phyloP scores from a whole-genome alignment of 305 asterid species.

The Fraxinus floribunda region DNA sequence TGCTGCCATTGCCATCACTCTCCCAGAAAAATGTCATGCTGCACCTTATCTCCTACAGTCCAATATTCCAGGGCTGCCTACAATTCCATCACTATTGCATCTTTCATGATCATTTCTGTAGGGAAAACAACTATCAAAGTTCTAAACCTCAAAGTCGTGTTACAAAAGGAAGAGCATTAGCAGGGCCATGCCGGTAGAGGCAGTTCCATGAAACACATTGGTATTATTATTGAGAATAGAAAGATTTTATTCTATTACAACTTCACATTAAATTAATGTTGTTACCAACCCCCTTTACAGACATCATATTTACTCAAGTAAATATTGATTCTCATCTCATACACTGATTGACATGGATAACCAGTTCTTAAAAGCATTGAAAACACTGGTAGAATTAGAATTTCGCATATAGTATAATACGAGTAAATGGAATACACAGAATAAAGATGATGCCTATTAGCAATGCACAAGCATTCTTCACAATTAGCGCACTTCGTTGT shows the following conservation, averaged over 20 bases:
- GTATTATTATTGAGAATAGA: not conserved
- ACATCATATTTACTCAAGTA: slow-evolving; percentile 27
- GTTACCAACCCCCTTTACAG: not conserved
- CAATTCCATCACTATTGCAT: too few relatives aligned
- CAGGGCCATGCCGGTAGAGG: not conserved
- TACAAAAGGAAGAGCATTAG: not conserved
- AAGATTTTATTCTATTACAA: not conserved
- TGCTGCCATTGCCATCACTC: too few relatives aligned
- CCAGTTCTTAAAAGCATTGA: slow-evolving; percentile 5
- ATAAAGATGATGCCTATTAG: slow-evolving; percentile 15
- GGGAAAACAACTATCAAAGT: not conserved
- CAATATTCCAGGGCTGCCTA: too few relatives aligned
- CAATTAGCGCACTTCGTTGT: slow-evolving; percentile 38
- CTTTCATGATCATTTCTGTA: not conserved
- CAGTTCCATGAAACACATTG: not conserved
- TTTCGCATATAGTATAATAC: not conserved
- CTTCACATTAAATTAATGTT: not conserved
- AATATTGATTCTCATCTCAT: slow-evolving; percentile 23
- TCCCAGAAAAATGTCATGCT: too few relatives aligned
- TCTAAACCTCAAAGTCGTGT: not conserved
- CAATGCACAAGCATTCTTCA: slow-evolving; percentile 9
- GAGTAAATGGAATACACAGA: slow-evolving; percentile 24
- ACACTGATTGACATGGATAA: not conserved
- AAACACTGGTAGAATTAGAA: slow-evolving; percentile 4
- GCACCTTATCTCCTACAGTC: too few relatives aligned